Evolutionary conservation across 768 basidiomycete genomes (phyloP).

Genomic region (Tulasnella sp.): DNA sequence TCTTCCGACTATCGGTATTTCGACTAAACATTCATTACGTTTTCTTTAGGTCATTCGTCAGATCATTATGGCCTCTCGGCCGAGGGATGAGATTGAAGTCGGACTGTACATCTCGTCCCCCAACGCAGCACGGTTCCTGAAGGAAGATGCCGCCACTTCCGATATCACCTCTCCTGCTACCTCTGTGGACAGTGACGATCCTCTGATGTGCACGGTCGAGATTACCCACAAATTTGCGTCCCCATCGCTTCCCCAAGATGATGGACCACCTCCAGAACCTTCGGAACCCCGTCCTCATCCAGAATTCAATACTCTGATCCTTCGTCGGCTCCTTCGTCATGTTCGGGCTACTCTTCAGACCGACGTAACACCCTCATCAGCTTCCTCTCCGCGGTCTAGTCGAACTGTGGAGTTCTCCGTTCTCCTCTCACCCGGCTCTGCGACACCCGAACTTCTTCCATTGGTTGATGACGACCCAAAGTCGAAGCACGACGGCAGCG

Average conservation of each 20-base stretch:
- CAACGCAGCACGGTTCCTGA: constrained; percentile 3
- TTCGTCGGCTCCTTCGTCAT: constrained; percentile 11
- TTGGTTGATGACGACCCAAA: constrained; percentile 37
- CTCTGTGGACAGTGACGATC: constrained; percentile 26
- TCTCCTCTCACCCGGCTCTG: constrained; percentile 47
- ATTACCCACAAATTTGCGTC: constrained; percentile 39
- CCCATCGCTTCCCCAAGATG: constrained; percentile 8
- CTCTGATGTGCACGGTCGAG: constrained; percentile 46
- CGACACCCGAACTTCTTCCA: constrained; percentile 30
- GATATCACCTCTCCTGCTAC: constrained; percentile 21
- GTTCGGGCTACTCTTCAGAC: constrained; percentile 15
- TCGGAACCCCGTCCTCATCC: constrained; percentile 14
- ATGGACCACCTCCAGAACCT: not conserved
- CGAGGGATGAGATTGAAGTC: constrained; percentile 74
- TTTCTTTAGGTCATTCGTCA: constrained; percentile 63
- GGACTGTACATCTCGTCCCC: constrained; percentile 47
- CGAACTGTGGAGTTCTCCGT: constrained; percentile 51
- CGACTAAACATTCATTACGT: not conserved
- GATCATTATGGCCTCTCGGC: constrained; percentile 52
- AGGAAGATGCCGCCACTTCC: constrained; percentile 21
- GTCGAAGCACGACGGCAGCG: constrained; percentile 34
- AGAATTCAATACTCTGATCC: constrained; percentile 15
- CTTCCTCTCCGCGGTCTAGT: constrained; percentile 29
- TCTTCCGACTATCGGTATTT: not conserved
- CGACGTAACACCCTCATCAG: constrained; percentile 11